These are phyloP conservation scores for Penstemon davidsonii DNA, from an alignment of 257 asterid species.

Conservation along the genomic window DNA sequence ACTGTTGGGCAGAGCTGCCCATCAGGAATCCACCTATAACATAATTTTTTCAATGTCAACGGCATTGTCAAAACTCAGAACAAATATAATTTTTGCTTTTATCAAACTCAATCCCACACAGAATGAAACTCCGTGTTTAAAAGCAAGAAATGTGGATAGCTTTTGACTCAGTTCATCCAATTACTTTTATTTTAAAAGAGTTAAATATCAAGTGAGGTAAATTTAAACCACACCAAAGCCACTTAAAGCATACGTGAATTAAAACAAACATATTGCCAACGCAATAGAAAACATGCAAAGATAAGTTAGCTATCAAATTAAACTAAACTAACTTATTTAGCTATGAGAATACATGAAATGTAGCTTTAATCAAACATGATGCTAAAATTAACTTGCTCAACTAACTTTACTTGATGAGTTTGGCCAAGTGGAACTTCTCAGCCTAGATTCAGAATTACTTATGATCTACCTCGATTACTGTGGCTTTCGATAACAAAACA, in stretches of 20 bases:
- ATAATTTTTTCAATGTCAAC: constrained; percentile 18
- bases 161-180: too few relatives aligned
- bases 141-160: too few relatives aligned
- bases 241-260: background rate
- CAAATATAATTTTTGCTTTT: background rate
- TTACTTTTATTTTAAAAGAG: background rate
- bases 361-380: background rate
- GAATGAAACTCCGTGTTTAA: background rate
- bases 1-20: constrained; percentile 99
- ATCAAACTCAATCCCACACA: background rate
- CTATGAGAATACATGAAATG: background rate
- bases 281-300: background rate
- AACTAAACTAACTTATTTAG: background rate
- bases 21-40: constrained; percentile 95
- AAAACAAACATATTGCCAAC: background rate
- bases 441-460: too few relatives aligned
- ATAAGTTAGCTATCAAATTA: background rate
- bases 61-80: background rate
- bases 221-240: background rate
- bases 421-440: too few relatives aligned
- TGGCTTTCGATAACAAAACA: too few relatives aligned
- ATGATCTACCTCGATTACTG: too few relatives aligned
- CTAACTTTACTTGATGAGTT: too few relatives aligned
- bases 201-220: too few relatives aligned
- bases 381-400: too few relatives aligned